Conservation (phyloP, 2,329 filamentous ascomycete species). For the Talaromyces sp. region DNA sequence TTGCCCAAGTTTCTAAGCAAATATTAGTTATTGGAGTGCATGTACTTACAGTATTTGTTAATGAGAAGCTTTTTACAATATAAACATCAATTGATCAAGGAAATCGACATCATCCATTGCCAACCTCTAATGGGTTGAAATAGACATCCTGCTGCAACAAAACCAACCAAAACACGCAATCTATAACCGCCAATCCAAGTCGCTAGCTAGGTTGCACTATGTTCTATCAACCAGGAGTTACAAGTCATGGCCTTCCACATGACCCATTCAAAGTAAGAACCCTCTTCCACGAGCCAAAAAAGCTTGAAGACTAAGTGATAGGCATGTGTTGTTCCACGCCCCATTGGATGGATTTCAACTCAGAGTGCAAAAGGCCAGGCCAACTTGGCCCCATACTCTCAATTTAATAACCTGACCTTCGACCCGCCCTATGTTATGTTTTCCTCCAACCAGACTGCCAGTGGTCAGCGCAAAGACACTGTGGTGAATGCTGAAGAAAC, state of each 20-base stretch:
- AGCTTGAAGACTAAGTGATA: slow-evolving; percentile 27
- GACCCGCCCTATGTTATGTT: slow-evolving; percentile 62
- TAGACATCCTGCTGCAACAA: no score
- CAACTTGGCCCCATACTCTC: slow-evolving; percentile 57
- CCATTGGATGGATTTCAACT: slow-evolving; percentile 61
- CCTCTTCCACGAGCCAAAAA: not conserved
- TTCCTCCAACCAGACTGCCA: slow-evolving; percentile 51
- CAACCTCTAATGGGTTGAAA: no score
- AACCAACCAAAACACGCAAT: no score
- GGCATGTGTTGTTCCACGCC: slow-evolving; percentile 53
- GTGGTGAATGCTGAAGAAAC: slow-evolving; percentile 53
- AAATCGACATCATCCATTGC: no score
- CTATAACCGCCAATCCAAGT: not conserved
- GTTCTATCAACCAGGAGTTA: slow-evolving; percentile 52
- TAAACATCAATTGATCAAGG: no score
- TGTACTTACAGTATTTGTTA: no score
- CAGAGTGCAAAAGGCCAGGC: slow-evolving; percentile 42
- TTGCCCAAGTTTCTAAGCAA: no score
- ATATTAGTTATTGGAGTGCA: no score
- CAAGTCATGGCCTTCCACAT: slow-evolving; percentile 47
- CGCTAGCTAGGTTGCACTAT: slow-evolving; percentile 23
- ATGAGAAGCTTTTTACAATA: no score
- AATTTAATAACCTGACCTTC: slow-evolving; percentile 61
- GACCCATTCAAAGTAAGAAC: slow-evolving; percentile 51
- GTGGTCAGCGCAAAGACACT: slow-evolving; percentile 49